These are phyloP conservation scores for Lomentospora prolificans DNA, from an alignment of 2,329 filamentous ascomycete genomes.

Conservation along the genomic window DNA sequence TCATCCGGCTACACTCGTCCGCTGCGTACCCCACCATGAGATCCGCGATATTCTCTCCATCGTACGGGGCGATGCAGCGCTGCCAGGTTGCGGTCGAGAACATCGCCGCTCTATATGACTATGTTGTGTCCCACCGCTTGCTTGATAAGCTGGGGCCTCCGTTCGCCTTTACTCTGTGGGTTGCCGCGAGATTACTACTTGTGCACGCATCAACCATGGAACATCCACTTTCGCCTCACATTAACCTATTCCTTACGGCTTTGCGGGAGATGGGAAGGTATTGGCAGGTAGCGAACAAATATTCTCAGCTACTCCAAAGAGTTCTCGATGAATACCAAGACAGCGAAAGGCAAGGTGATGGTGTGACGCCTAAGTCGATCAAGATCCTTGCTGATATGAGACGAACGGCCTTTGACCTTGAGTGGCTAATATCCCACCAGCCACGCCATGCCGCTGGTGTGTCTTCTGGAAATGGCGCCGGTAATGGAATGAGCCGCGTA, in stretches of 20 bases:
- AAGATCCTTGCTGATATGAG: constrained; percentile 88
- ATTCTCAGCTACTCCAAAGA: constrained; percentile 67
- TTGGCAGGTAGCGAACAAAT: constrained; percentile 79
- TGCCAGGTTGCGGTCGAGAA: constrained; percentile 77
- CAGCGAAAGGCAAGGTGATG: constrained; percentile 63
- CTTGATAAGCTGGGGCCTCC: constrained; percentile 76
- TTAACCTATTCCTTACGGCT: constrained; percentile 72
- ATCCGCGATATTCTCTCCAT: constrained; percentile 81
- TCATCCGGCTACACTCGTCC: constrained; percentile 84
- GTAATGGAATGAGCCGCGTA: not conserved
- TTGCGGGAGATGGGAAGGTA: constrained; percentile 70
- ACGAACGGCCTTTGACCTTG: constrained; percentile 79
- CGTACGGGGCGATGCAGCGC: constrained; percentile 73
- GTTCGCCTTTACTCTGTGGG: constrained; percentile 89
- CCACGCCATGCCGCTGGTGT: constrained; percentile 35
- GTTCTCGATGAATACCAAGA: constrained; percentile 82
- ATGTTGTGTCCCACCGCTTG: constrained; percentile 65
- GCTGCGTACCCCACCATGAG: constrained; percentile 85
- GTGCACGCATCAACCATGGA: constrained; percentile 88
- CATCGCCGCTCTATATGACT: constrained; percentile 67
- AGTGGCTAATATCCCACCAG: constrained; percentile 79
- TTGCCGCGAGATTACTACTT: constrained; percentile 74
- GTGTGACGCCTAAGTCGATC: constrained; percentile 71
- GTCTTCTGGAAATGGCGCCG: not conserved
- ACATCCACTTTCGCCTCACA: constrained; percentile 68